Percentiles rank a stretch among this genome's conserved stretches.
Conservation (phyloP, 176 grass and related monocot species). For the Aechmea fasciata region DNA sequence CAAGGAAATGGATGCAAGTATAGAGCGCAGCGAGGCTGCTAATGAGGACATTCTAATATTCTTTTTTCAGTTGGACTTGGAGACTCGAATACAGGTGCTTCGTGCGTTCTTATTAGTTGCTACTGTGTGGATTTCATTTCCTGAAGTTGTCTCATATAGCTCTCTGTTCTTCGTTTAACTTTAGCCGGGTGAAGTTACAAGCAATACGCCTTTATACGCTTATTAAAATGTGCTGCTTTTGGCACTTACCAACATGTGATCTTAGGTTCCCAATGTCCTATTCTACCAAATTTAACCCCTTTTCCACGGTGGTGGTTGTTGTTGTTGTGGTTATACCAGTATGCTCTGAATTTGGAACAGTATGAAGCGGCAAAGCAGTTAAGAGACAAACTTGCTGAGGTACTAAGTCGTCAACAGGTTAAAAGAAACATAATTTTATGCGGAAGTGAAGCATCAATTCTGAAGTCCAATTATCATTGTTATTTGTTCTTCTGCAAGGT, state of each 20-base stretch:
- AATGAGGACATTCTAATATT: constrained; percentile 95
- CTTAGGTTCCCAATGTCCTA: not conserved
- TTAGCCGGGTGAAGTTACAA: no score
- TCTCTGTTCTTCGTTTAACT: not conserved
- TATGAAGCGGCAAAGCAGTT: constrained; percentile 87
- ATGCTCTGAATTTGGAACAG: constrained; percentile 84
- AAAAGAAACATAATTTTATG: constrained; percentile 2
- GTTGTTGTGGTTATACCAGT: constrained; percentile 43
- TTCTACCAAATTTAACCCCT: not conserved
- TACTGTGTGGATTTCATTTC: constrained; percentile 11
- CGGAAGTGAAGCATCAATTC: constrained; percentile 6
- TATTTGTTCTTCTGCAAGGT: constrained; percentile 39
- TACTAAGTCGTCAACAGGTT: constrained; percentile 18
- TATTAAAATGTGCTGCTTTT: no score
- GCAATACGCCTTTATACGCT: no score
- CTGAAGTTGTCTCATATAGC: not conserved
- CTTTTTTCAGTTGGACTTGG: constrained; percentile 89
- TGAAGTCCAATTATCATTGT: constrained; percentile 10
- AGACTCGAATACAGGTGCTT: constrained; percentile 66
- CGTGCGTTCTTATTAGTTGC: constrained; percentile 2
- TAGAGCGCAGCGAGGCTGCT: constrained; percentile 83
- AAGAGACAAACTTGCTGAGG: constrained; percentile 82
- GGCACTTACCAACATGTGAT: not conserved
- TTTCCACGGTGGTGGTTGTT: constrained; percentile 12
- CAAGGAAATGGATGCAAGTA: constrained; percentile 42